A percentile compares a stretch with the other conserved stretches of the same genome.
Evolutionary conservation across 2,329 filamentous ascomycete genomes (phyloP).

Genomic region (Talaromyces sp.): DNA sequence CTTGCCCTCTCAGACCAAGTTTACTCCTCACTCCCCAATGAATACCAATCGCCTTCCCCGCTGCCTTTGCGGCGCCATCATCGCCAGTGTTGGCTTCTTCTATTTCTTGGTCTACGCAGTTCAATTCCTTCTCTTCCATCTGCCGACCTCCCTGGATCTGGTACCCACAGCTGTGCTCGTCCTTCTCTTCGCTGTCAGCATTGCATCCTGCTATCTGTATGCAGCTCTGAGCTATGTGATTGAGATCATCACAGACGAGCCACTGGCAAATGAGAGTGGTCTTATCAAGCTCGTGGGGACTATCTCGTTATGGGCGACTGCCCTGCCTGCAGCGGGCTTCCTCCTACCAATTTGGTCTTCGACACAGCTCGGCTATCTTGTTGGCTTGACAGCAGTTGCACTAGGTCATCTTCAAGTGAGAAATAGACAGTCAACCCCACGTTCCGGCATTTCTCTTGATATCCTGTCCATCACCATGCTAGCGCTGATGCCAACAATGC

Average conservation of each 20-base stretch:
- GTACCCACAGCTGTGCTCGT: background rate
- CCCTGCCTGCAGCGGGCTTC: background rate
- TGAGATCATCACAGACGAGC: background rate
- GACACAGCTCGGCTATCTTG: background rate
- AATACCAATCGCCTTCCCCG: background rate
- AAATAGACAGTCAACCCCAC: background rate
- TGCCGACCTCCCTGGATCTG: background rate
- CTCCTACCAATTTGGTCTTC: background rate
- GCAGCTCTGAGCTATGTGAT: background rate
- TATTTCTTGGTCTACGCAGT: background rate
- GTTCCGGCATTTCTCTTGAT: background rate
- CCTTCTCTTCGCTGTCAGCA: background rate
- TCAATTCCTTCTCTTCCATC: constrained; percentile 1
- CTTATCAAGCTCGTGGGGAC: background rate
- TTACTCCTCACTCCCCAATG: background rate
- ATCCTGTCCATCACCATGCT: background rate
- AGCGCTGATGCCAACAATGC: background rate
- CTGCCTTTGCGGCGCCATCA: background rate
- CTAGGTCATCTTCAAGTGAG: background rate
- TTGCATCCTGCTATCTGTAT: background rate
- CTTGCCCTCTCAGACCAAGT: background rate
- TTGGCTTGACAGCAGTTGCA: background rate
- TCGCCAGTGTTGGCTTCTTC: background rate
- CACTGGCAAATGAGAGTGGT: background rate
- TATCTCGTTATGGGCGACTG: background rate